phyloP scores from a whole-genome alignment of 192 early-diverging fungal genomes.

The Cladochytrium replicatum region DNA sequence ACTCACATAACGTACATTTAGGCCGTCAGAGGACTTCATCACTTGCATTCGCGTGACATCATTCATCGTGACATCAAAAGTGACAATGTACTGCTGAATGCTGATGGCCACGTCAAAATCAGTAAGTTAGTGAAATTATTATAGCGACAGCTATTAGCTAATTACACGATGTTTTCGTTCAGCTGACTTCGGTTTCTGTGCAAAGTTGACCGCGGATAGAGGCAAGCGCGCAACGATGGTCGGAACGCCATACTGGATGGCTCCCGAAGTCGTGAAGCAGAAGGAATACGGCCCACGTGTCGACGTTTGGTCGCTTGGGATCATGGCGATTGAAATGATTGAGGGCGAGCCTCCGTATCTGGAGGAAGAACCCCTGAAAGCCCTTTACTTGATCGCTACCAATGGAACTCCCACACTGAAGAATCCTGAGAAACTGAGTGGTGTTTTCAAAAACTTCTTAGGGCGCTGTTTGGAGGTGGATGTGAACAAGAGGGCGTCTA shows the following conservation, averaged over 20 bases:
- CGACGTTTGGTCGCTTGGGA: conserved; percentile 79
- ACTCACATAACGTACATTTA: conserved; percentile 18
- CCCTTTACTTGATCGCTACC: conserved; percentile 37
- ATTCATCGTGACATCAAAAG: conserved; percentile 85
- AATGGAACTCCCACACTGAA: conserved; percentile 71
- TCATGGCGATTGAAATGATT: conserved; percentile 80
- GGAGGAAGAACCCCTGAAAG: conserved; percentile 6
- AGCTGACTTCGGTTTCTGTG: conserved; percentile 86
- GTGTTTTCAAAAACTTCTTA: conserved; percentile 69
- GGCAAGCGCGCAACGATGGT: conserved; percentile 70
- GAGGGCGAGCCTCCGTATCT: conserved; percentile 18
- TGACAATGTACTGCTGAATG: conserved; percentile 76
- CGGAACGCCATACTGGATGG: conserved; percentile 95
- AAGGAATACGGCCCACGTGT: conserved; percentile 73
- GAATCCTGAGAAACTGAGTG: conserved; percentile 59
- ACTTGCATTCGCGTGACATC: conserved; percentile 62
- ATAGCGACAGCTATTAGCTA: conserved; percentile 40
- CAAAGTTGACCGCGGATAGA: conserved; percentile 56
- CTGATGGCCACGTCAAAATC: conserved; percentile 58
- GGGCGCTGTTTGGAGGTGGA: conserved; percentile 73
- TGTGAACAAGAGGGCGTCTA: conserved; percentile 58
- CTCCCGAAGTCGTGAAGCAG: conserved; percentile 86
- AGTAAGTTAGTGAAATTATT: conserved; percentile 16
- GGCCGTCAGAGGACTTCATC: conserved; percentile 60
- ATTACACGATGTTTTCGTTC: conserved; percentile 26